Percentiles rank a stretch among this genome's conserved stretches.
These are phyloP conservation scores for Spinacia oleracea DNA, from an alignment of 179 eudicot species.

Conservation along the genomic window DNA sequence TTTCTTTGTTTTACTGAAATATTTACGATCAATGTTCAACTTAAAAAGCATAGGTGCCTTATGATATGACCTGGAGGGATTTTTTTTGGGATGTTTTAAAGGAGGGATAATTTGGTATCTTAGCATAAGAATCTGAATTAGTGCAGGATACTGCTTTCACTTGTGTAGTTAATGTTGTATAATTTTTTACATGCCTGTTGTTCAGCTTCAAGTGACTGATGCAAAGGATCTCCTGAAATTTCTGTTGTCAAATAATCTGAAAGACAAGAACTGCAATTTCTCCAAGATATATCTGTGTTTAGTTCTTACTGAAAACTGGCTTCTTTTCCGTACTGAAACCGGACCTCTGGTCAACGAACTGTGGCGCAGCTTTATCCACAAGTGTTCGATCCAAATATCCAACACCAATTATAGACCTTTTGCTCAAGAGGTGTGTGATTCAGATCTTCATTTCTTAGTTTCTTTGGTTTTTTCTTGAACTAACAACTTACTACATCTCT, in stretches of 20 bases:
- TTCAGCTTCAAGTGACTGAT: slow-evolving; percentile 45
- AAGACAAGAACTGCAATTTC: slow-evolving; percentile 66
- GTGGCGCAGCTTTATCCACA: slow-evolving; percentile 60
- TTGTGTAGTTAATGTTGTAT: neutral
- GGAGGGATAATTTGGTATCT: too few relatives aligned
- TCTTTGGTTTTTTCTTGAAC: neutral
- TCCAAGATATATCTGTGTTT: slow-evolving; percentile 61
- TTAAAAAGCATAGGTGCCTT: neutral
- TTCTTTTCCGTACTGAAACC: slow-evolving; percentile 39
- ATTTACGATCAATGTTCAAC: neutral
- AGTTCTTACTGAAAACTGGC: slow-evolving; percentile 73
- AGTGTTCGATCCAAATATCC: slow-evolving; percentile 69
- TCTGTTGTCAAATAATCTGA: slow-evolving; percentile 55
- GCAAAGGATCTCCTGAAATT: slow-evolving; percentile 50
- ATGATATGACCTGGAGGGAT: neutral
- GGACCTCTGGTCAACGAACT: slow-evolving; percentile 34
- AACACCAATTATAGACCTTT: slow-evolving; percentile 77
- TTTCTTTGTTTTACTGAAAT: neutral
- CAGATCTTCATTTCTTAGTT: neutral
- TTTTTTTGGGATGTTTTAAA: too few relatives aligned
- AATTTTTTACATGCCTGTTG: neutral
- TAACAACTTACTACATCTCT: neutral
- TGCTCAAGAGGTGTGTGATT: slow-evolving; percentile 66
- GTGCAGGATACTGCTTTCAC: slow-evolving; percentile 1
- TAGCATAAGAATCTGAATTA: neutral